Evolutionary conservation across 106 monocot species (phyloP).

Genomic region (Ottelia alismoides): DNA sequence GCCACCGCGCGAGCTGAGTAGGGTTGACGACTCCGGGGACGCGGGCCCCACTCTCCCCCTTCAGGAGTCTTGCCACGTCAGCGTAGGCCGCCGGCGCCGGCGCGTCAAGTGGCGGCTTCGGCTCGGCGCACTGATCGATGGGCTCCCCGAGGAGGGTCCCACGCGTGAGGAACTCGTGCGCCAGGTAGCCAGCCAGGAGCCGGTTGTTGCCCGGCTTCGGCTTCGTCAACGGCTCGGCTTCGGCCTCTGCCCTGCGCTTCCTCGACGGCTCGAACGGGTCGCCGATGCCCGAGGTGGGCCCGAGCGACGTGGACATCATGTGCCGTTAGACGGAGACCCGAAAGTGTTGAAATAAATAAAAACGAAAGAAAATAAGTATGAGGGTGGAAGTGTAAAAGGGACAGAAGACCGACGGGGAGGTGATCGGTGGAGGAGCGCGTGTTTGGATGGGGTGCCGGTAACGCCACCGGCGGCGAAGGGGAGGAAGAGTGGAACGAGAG

Average conservation of each 20-base stretch:
- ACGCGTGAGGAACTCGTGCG: slow-evolving; percentile 43
- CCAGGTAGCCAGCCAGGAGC: slow-evolving; percentile 45
- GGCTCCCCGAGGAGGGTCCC: slow-evolving; percentile 29
- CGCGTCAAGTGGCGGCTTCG: not conserved
- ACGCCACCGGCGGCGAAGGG: no score
- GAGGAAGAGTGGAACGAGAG: no score
- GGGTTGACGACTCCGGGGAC: slow-evolving; percentile 39
- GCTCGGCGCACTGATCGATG: not conserved
- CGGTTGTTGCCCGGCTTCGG: slow-evolving; percentile 5
- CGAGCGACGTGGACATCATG: no score
- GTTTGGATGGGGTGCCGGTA: no score
- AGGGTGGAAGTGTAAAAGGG: no score
- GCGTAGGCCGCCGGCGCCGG: slow-evolving; percentile 5
- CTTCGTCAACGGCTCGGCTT: not conserved
- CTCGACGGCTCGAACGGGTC: slow-evolving; percentile 13
- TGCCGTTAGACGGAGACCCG: no score
- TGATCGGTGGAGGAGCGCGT: no score
- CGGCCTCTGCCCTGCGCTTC: slow-evolving; percentile 50
- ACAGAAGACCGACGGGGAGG: no score
- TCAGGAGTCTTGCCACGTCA: slow-evolving; percentile 21
- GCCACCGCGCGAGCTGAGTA: slow-evolving; percentile 30
- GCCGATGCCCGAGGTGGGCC: no score
- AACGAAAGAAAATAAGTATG: no score
- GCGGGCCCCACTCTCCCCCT: slow-evolving; percentile 17
- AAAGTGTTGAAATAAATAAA: no score